phyloP scores from a whole-genome alignment of 495 filamentous ascomycete genomes.

The Glonium stellatum region DNA sequence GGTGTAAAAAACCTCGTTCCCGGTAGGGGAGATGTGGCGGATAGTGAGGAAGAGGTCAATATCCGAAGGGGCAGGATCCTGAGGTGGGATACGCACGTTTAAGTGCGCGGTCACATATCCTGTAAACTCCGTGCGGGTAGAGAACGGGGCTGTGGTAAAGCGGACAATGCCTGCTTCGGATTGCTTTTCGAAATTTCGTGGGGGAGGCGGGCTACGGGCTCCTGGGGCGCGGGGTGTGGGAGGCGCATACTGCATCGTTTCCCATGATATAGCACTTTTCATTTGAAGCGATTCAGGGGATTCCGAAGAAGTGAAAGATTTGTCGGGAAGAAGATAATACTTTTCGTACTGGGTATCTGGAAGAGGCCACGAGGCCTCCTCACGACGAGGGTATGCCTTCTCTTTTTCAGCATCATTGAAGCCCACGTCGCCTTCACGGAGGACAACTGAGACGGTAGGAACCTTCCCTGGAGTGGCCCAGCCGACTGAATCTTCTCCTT shows the following conservation, averaged over 20 bases:
- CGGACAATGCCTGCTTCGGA: slow-evolving; percentile 31
- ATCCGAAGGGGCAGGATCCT: slow-evolving; percentile 39
- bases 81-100: slow-evolving; percentile 45
- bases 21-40: slow-evolving; percentile 48
- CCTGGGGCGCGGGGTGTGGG: too few relatives aligned
- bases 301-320: slow-evolving; percentile 31
- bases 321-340: slow-evolving; percentile 45
- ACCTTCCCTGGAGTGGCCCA: slow-evolving; percentile 51
- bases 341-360: slow-evolving; percentile 52
- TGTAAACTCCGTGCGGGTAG: slow-evolving; percentile 56
- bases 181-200: too few relatives aligned
- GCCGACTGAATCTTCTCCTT: slow-evolving; percentile 51
- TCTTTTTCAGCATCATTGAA: slow-evolving; percentile 55
- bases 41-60: slow-evolving; percentile 62
- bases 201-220: too few relatives aligned
- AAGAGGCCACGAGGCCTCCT: slow-evolving; percentile 58
- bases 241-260: slow-evolving; percentile 35
- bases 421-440: slow-evolving; percentile 57
- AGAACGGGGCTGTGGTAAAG: slow-evolving; percentile 50
- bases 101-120: slow-evolving; percentile 58
- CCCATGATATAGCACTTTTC: slow-evolving; percentile 47
- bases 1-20: slow-evolving; percentile 60
- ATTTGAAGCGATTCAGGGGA: slow-evolving; percentile 42
- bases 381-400: slow-evolving; percentile 43
- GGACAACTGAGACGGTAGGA: slow-evolving; percentile 48